Evolutionary conservation across 2,329 filamentous ascomycete species (phyloP), one percentile per base, ranked within the genome.

Genomic region (Microdochium trichocladiopsis): DNA sequence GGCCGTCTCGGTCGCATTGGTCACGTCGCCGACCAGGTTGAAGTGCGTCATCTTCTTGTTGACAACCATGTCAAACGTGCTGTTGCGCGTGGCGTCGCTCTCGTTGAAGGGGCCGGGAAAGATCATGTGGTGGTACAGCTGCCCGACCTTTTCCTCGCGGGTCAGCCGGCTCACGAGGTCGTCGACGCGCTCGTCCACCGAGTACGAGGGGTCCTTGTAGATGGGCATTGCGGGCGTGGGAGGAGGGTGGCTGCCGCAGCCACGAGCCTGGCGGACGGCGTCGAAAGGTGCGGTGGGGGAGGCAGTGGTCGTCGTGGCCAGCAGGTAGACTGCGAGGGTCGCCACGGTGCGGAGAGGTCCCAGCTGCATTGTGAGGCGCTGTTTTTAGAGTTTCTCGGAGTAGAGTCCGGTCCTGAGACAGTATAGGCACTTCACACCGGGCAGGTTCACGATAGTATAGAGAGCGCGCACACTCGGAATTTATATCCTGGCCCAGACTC

Each of bases 1-100:
- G 0, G 72, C 71, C 21, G 59, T 50, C 31, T 60, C 3, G 36
- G 52, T 50, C 2, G 71, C 68, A 51, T 75, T 68, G 8, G 58
- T 56, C 25, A 80, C 70, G 5, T 68, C 66, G 18, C 71, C 76
- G 4, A 70, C 71, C 0, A 74, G 57, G 51, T 73, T 78, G 61
- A 77, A 77, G 47, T 78, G 75, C 1, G 73, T 73, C 47, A 69
- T 68, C 52, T 66, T 53, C 48, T 69, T 68, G 18, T 66, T 61
- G 18, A 60, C 59, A 18, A 74, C 60, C 52, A 66, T 57, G 25
- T 63, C 63, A 0, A 66, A 62, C 0, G 69, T 70, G 45, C 58
- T 57, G 49, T 61, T 61, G 25, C 56, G 55, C 12, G 51, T 25
- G 16, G 43, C 24, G 25, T 37, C 33, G 33, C 21, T 45, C 9